Percentiles rank a stretch among this genome's conserved stretches.
Evolutionary conservation across 371 early-diverging fungal species (phyloP).

Genomic region (Gilbertella persicaria): DNA sequence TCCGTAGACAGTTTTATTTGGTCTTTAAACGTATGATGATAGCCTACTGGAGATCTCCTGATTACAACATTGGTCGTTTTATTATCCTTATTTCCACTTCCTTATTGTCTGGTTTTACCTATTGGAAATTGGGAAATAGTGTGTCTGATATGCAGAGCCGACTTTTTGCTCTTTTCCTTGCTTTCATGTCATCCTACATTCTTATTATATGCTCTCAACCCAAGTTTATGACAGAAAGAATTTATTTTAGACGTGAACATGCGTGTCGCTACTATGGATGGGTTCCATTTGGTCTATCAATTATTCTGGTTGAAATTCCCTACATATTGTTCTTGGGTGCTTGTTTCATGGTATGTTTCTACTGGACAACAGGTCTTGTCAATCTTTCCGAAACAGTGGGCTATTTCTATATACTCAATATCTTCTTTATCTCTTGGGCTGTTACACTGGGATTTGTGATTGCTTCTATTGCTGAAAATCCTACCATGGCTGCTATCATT

Average conservation of each 20-base stretch:
- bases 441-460: conserved; percentile 65
- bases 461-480: conserved; percentile 60
- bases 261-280: conserved; percentile 68
- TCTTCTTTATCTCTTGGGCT: conserved; percentile 56
- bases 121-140: conserved; percentile 52
- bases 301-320: conserved; percentile 53
- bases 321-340: conserved; percentile 50
- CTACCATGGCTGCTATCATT: conserved; percentile 58
- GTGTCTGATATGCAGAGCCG: conserved; percentile 59
- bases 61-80: conserved; percentile 60
- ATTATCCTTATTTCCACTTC: conserved; percentile 42
- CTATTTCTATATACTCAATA: conserved; percentile 57
- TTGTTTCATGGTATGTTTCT: conserved; percentile 51
- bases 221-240: conserved; percentile 63
- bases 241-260: conserved; percentile 63
- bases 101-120: conserved; percentile 56
- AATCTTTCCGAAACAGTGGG: conserved; percentile 38
- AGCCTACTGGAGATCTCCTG: conserved; percentile 57
- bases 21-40: conserved; percentile 54
- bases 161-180: conserved; percentile 66
- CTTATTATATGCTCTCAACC: conserved; percentile 32
- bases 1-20: conserved; percentile 33
- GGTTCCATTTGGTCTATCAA: conserved; percentile 54
- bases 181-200: conserved; percentile 53
- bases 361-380: conserved; percentile 66